Base-by-base conservation (phyloP, 2,329 filamentous ascomycete genomes). In the Penicillium sp. region DNA sequence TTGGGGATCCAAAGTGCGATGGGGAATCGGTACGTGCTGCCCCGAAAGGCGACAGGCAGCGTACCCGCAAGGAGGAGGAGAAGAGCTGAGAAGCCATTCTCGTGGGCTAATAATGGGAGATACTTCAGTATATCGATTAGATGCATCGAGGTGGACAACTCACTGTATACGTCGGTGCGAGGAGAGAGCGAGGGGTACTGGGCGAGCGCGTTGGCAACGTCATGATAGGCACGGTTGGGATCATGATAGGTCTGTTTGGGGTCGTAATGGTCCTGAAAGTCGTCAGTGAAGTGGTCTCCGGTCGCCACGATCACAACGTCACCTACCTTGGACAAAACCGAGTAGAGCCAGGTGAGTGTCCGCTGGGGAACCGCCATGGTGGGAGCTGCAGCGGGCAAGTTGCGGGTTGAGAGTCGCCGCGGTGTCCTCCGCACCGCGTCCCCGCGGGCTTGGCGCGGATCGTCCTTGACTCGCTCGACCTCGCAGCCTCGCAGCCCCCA, bases 81-180 rank as follows among this genome's bases (percentile, higher is more conserved):
- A 19, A 98, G 79, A 34, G 89, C 87, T 9, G 89, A 91, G 50
- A 78, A 74, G 58, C 93, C 93, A 74, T 87, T 87, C 55, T 95
- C 86, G 63, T 90, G 94, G 40, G 91, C 89, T 94, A 58, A 30
- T 34, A 50, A 27, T 13, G 14, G 14, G 14, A 9, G 14, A n/a
- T 27, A n/a, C 11, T 13, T 27, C 10, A 23, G 25, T n/a, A n/a
- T 49, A 62, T 39, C 59, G 10, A 6, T 13, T 11, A n/a, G 13
- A 28, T 6, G 9, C 19, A 31, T 33, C 25, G 27, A 25, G 27
- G 15, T 16, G 16, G 16, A 23, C 31, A 18, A 65, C 80, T 57
- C 77, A 94, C 89, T 97, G 69, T 97, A 94, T 36, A 97, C 90
- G 65, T 97, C 90, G 46, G 93, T 98, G 54, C 87, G 81, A 17